Conservation (phyloP, 371 early-diverging fungal species). For the Smittium culicis region DNA sequence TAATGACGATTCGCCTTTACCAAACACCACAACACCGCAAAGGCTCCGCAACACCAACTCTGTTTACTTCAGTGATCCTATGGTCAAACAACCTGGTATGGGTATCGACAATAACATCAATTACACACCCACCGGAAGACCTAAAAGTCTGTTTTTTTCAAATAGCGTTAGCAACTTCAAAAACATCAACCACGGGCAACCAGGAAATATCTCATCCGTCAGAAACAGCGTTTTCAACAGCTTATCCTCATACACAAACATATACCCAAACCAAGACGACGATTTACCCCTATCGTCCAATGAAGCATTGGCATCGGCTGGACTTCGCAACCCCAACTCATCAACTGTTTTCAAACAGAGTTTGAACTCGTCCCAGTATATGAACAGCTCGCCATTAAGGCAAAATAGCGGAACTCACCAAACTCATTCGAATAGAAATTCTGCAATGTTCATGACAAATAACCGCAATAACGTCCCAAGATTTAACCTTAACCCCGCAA, state of each 20-base stretch:
- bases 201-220: no score
- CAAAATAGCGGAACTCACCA: background rate
- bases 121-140: background rate
- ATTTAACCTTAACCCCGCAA: background rate
- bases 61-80: slow-evolving; percentile 2
- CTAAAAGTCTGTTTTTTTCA: background rate
- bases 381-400: background rate
- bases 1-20: background rate
- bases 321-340: background rate
- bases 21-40: no score
- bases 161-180: background rate
- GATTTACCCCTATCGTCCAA: background rate
- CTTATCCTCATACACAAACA: background rate
- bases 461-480: background rate
- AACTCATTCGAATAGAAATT: background rate
- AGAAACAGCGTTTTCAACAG: background rate
- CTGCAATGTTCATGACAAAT: background rate
- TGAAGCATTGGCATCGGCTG: background rate
- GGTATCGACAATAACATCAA: background rate
- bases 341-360: background rate
- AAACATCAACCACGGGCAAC: background rate
- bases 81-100: background rate
- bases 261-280: background rate
- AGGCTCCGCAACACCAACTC: background rate
- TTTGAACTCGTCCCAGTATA: background rate